Base-by-base conservation (phyloP, 805 yeast genomes). In the Lachancea dasiensis region DNA sequence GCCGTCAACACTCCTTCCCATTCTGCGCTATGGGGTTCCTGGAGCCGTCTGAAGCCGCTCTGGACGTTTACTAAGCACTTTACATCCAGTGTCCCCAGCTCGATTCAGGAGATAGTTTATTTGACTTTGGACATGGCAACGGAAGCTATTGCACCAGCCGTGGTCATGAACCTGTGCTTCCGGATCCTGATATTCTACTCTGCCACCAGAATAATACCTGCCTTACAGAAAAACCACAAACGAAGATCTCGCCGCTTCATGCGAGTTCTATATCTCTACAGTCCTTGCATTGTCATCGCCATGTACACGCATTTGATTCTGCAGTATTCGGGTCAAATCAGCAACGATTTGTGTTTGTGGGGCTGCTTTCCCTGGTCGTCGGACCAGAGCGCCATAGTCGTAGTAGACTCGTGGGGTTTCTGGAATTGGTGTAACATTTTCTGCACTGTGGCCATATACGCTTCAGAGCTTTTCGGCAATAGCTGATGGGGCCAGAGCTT, bases 391-490 rank as follows among this genome's bases (percentile, higher is more conserved):
- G 37, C 48, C 13, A 56, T 47, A 30, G 43, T 67, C 3, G 47
- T 61, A 36, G 67, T 73, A 30, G 71, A 79, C 56, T 81, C 95
- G n/a, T 83, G 95, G 86, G 87, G 86, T 52, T 84, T 92, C 57
- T 90, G 98, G 97, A 86, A 89, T 52, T 90, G 97, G 97, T 75
- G 85, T 41, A 90, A 90, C 57, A 84, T 90, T 68, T 78, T 81
- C 48, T 72, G 81, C 37, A 83, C 95, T 8, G 64, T 92, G 40
- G 65, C 77, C n/a, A 67, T 92, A 19, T 90, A 90, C 60, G 79
- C 81, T 21, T 68, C 83, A 32, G 98, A 90, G 63, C 67, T 90
- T 43, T 61, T 78, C 14, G 58, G 63, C 15, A 64, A 57, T 18
- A 53, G 48, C 27, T 45, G 28, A 23, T 30, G 31, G 20, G 36